phyloP scores from a whole-genome alignment of 768 basidiomycete species.

The Naematelia encephala region DNA sequence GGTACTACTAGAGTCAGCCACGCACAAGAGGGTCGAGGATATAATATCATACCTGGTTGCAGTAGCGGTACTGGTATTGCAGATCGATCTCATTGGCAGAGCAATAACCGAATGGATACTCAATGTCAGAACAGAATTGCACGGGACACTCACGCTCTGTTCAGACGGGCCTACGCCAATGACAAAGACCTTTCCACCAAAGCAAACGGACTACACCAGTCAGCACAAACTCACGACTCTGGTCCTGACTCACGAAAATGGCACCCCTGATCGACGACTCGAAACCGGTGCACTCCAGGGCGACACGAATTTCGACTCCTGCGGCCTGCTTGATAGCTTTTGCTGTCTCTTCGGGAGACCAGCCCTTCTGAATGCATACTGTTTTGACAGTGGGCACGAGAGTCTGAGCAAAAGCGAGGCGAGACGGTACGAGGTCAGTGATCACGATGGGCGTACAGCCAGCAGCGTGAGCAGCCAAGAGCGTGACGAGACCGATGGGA shows the following conservation, averaged over 20 bases:
- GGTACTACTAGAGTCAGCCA: slow-evolving; percentile 40
- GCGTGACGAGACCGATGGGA: slow-evolving; percentile 53
- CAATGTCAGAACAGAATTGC: not conserved
- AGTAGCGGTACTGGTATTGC: slow-evolving; percentile 53
- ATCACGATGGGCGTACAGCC: slow-evolving; percentile 54
- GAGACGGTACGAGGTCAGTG: slow-evolving; percentile 52
- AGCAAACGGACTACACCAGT: slow-evolving; percentile 43
- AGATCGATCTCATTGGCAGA: slow-evolving; percentile 52
- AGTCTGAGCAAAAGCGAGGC: slow-evolving; percentile 52
- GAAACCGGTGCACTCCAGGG: slow-evolving; percentile 54
- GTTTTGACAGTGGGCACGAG: slow-evolving; percentile 52
- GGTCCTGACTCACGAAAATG: slow-evolving; percentile 47
- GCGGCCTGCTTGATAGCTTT: slow-evolving; percentile 43
- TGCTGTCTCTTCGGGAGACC: slow-evolving; percentile 40
- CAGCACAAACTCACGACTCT: not conserved
- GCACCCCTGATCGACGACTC: slow-evolving; percentile 51
- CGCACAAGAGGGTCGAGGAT: not conserved
- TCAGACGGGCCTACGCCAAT: slow-evolving; percentile 53
- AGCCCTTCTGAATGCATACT: slow-evolving; percentile 41
- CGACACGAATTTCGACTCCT: slow-evolving; percentile 41
- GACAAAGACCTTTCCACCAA: slow-evolving; percentile 52
- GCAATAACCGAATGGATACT: slow-evolving; percentile 52
- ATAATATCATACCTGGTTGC: slow-evolving; percentile 49
- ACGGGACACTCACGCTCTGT: slow-evolving; percentile 36
- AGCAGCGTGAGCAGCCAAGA: slow-evolving; percentile 51